Evolutionary conservation across 805 yeast genomes (phyloP).

Genomic region (Hanseniaspora thailandica): DNA sequence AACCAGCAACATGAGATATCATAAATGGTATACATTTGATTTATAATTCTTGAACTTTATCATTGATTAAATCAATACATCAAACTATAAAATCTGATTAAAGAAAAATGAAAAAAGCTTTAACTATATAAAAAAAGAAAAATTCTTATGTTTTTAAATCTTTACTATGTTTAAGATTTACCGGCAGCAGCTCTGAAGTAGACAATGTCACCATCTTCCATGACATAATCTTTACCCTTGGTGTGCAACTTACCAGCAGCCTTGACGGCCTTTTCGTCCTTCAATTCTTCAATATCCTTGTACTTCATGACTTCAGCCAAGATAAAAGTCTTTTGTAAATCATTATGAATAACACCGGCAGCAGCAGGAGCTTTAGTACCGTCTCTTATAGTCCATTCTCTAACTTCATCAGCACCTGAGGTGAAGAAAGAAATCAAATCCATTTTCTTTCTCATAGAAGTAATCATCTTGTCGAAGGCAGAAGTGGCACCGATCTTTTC

Average conservation of each 20-base stretch:
- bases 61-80: too few species aligned
- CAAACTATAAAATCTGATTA: too few species aligned
- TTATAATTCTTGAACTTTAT: too few species aligned
- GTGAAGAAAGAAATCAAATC: conserved; percentile 90
- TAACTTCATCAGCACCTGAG: conserved; percentile 89
- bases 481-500: conserved; percentile 61
- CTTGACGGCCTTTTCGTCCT: conserved; percentile 72
- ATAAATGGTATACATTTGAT: too few species aligned
- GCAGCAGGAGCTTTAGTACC: conserved; percentile 97
- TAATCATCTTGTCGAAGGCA: conserved; percentile 76
- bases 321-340: conserved; percentile 86
- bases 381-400: conserved; percentile 93
- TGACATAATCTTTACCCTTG: conserved; percentile 91
- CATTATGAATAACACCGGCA: conserved; percentile 95
- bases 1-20: too few species aligned
- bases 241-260: conserved; percentile 79
- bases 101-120: too few species aligned
- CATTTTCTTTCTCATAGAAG: conserved; percentile 74
- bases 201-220: conserved; percentile 88
- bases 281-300: conserved; percentile 60
- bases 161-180: conserved; percentile 38
- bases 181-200: conserved; percentile 93
- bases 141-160: neutral
- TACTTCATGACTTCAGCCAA: conserved; percentile 87
- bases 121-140: neutral